Conservation (phyloP, 768 basidiomycete genomes). For the Trametes punicea region DNA sequence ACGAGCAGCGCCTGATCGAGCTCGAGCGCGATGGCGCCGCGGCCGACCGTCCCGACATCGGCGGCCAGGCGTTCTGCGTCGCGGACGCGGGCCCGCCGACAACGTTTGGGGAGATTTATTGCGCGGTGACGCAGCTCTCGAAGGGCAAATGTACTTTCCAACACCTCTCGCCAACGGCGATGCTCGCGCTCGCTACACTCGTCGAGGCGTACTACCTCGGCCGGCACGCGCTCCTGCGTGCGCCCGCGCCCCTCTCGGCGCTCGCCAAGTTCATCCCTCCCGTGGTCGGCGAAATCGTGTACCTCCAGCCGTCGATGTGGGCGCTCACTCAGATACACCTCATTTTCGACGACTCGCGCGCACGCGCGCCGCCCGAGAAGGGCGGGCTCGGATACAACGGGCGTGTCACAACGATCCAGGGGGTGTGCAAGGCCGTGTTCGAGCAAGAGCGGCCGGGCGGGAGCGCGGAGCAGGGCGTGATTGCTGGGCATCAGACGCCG, state of each 20-base stretch:
- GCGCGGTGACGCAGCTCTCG: conserved; percentile 50
- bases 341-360: conserved; percentile 39
- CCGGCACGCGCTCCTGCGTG: conserved; percentile 39
- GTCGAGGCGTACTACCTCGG: conserved; percentile 55
- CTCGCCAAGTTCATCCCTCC: conserved; percentile 32
- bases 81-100: conserved; percentile 62
- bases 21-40: conserved; percentile 34
- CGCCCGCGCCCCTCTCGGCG: conserved; percentile 27
- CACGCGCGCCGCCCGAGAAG: conserved; percentile 30
- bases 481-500: conserved; percentile 23
- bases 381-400: conserved; percentile 39
- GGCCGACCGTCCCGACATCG: conserved; percentile 54
- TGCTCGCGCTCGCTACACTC: conserved; percentile 60
- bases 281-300: conserved; percentile 32
- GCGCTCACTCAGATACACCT: conserved; percentile 35
- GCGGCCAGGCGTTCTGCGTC: conserved; percentile 67
- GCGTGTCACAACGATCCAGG: conserved; percentile 30
- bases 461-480: conserved; percentile 23
- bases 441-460: conserved; percentile 31
- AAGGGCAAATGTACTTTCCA: conserved; percentile 57
- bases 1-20: conserved; percentile 70
- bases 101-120: conserved; percentile 63
- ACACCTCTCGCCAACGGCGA: conserved; percentile 52
- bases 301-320: conserved; percentile 40
- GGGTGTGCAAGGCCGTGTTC: conserved; percentile 34